Conservation (phyloP, 2,329 filamentous ascomycete genomes). For the Pestalotiopsis sp. region DNA sequence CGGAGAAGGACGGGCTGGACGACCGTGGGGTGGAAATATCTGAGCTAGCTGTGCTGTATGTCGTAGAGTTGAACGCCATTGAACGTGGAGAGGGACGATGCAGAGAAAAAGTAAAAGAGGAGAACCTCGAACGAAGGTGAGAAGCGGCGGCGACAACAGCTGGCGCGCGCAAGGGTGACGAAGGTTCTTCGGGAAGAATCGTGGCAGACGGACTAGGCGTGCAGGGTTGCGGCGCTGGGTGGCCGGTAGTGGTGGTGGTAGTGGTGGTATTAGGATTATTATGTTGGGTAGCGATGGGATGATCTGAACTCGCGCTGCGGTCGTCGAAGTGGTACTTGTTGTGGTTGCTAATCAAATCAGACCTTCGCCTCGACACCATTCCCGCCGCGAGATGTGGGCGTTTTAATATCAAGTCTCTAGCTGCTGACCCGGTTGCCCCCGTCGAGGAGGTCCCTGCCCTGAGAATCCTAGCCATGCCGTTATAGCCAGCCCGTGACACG, state of each 20-base stretch:
- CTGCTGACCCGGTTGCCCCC: constrained; percentile 1
- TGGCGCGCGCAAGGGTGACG: not conserved
- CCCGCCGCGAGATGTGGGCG: constrained; percentile 5
- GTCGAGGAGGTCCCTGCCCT: constrained; percentile 11
- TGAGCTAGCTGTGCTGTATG: constrained; percentile 49
- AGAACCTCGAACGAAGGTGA: constrained; percentile 7
- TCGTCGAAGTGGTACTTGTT: constrained; percentile 3
- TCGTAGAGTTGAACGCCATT: constrained; percentile 45
- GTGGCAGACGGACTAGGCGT: constrained; percentile 2
- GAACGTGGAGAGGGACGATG: constrained; percentile 29
- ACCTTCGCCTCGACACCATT: not conserved
- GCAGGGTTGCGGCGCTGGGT: constrained; percentile 6
- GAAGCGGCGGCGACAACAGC: not conserved
- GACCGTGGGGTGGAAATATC: constrained; percentile 60
- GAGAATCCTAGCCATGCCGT: constrained; percentile 12
- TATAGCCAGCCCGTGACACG: constrained; percentile 3
- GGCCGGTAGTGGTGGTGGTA: not conserved
- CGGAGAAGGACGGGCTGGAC: constrained; percentile 51
- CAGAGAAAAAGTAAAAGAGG: constrained; percentile 23
- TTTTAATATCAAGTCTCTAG: constrained; percentile 12
- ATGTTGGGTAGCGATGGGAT: constrained; percentile 5
- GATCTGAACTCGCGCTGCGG: constrained; percentile 14
- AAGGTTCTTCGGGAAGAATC: constrained; percentile 10
- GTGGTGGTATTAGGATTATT: constrained; percentile 11
- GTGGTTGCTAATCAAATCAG: constrained; percentile 8